Conservation (phyloP, 305 asterid genomes). For the Solanum hybrid region DNA sequence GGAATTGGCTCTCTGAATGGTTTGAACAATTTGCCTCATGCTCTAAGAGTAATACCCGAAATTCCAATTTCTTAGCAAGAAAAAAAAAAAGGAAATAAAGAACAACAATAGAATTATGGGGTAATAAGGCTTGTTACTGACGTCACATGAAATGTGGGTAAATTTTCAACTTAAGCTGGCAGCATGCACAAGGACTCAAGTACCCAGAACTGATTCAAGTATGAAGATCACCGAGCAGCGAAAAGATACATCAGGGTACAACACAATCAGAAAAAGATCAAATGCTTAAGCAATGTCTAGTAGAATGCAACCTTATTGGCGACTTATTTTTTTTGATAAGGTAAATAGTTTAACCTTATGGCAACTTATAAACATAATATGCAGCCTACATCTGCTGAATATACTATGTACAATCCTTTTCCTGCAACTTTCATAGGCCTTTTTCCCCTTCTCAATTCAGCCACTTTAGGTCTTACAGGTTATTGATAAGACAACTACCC, state of each 20-base stretch:
- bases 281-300: background rate
- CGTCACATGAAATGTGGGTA: background rate
- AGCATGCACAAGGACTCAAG: background rate
- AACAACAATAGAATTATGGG: background rate
- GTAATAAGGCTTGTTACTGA: background rate
- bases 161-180: constrained; percentile 1
- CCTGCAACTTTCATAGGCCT: background rate
- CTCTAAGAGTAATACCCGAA: background rate
- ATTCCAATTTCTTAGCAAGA: background rate
- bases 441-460: background rate
- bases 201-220: background rate
- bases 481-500: background rate
- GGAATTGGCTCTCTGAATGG: background rate
- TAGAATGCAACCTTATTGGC: background rate
- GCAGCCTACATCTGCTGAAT: background rate
- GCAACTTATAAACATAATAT: background rate
- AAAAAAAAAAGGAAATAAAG: background rate
- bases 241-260: background rate
- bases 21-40: background rate
- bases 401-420: background rate
- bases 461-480: background rate
- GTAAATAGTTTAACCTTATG: background rate
- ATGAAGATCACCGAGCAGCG: background rate
- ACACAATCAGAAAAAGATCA: background rate
- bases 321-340: background rate